A percentile compares a stretch with the other conserved stretches of the same genome.
phyloP scores from a whole-genome alignment of 257 asterid genomes.

The Solanum habrochaites region DNA sequence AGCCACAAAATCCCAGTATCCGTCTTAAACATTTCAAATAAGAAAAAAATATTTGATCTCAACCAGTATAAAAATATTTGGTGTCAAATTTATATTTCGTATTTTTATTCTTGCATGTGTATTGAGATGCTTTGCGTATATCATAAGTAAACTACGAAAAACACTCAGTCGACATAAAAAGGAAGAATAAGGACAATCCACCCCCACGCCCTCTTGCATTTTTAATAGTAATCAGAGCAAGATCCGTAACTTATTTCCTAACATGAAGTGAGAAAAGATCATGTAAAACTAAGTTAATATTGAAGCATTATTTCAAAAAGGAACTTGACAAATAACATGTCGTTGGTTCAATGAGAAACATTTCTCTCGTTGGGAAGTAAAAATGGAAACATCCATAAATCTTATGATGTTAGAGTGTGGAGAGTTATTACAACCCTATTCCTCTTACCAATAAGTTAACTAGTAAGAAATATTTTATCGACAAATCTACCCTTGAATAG shows the following conservation, averaged over 20 bases:
- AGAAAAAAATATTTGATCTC: not conserved
- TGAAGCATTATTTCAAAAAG: not conserved
- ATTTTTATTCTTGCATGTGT: too few species aligned
- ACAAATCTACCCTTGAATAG: not conserved
- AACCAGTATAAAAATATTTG: too few species aligned
- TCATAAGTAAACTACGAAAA: too few species aligned
- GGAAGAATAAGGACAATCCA: not conserved
- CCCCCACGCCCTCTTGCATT: not conserved
- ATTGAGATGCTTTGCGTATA: too few species aligned
- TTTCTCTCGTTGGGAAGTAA: not conserved
- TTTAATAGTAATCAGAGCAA: not conserved
- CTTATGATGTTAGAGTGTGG: not conserved
- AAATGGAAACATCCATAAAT: not conserved
- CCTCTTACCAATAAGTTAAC: not conserved
- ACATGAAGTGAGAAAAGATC: not conserved
- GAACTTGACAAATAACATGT: not conserved
- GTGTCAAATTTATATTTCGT: too few species aligned
- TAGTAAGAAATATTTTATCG: too few species aligned
- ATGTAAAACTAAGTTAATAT: not conserved
- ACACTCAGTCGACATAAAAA: too few species aligned
- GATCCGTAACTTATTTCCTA: not conserved
- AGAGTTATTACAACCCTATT: not conserved
- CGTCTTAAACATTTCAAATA: not conserved
- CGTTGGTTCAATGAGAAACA: not conserved
- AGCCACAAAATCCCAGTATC: not conserved